Base-by-base conservation (phyloP, 352 stramenopile species). In the Phytopythium chamaehyphon region DNA sequence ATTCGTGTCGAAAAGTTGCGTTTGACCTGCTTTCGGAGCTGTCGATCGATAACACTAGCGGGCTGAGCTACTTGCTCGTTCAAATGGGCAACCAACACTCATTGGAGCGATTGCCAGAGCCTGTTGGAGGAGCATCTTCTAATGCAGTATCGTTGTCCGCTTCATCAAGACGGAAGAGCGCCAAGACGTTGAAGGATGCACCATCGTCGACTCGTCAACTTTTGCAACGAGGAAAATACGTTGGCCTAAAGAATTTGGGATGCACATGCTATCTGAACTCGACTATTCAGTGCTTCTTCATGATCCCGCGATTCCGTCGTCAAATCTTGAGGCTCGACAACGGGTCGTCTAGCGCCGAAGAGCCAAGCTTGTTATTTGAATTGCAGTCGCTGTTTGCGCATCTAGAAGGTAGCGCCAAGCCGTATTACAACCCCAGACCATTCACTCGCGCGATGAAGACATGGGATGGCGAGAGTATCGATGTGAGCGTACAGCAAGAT, bases 221-320 rank as follows among this genome's bases (percentile, higher is more conserved):
- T 15, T 49, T 85, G 19, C 71, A 88, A 47, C 76, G 81, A 8
- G 78, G 69, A 31, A 91, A 91, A 55, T 95, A 96, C 46, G 81
- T 96, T 33, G 95, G 95, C 14, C 60, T 98, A 24, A 96, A 97
- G 53, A 98, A 98, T 51, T 67, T 97, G 31, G 91, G 94, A 1
- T 97, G 87, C 53, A 98, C 96, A 7, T 98, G 95, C 72, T 98
- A 98, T 56, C 60, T 98, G 62, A 98, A 98, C 66, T 95, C 80
- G 21, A 96, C 86, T 6, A 74, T 98, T 6, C 95, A 98, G 60
- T 88, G 96, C 38, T 95, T 97, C 48, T 98, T 97, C 62, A 98
- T 98, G 89, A 94, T 97, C 38, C 86, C 88, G 18, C 76, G 75
- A 0, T 96, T 98, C 36, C 82, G 91, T 19, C 81, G 79, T 9